A percentile compares a stretch with the other conserved stretches of the same genome.
phyloP scores from a whole-genome alignment of 345 rosid genomes.

The Adansonia digitata region DNA sequence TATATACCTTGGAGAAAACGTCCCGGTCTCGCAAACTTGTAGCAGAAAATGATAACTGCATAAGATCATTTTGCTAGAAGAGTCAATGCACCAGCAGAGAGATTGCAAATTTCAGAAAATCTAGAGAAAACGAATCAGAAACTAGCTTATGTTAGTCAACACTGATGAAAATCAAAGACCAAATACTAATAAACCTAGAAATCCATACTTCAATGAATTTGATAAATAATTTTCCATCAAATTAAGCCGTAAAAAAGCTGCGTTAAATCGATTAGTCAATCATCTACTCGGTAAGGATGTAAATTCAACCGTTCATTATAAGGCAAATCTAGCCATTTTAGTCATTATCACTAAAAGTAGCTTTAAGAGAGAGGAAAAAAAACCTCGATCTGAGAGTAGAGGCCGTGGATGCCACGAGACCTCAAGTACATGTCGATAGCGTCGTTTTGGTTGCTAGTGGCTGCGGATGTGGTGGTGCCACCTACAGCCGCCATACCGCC shows the following conservation, averaged over 20 bases:
- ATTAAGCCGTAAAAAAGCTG: neutral
- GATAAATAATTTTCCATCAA: neutral
- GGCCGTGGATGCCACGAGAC: slow-evolving; percentile 63
- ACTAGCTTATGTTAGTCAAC: neutral
- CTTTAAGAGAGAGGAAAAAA: neutral
- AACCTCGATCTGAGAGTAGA: slow-evolving; percentile 87
- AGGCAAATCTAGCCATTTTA: neutral
- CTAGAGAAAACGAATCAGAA: neutral
- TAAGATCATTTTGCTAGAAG: slow-evolving; percentile 4
- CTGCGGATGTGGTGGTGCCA: slow-evolving; percentile 34
- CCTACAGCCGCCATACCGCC: slow-evolving; percentile 60
- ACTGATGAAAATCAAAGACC: neutral
- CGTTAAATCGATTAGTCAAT: neutral
- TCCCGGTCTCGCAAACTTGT: slow-evolving; percentile 67
- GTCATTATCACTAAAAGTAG: neutral
- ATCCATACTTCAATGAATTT: neutral
- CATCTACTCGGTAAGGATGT: neutral
- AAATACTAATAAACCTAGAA: neutral
- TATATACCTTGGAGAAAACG: slow-evolving; percentile 67
- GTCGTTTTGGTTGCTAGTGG: slow-evolving; percentile 42
- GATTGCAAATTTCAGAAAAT: neutral
- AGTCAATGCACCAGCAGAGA: neutral
- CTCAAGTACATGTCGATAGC: slow-evolving; percentile 57
- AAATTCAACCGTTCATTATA: neutral
- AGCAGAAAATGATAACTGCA: slow-evolving; percentile 86